A percentile compares a stretch with the other conserved stretches of the same genome.
Conservation (phyloP, 2,329 filamentous ascomycete genomes). For the Sclerotinia spermophila region DNA sequence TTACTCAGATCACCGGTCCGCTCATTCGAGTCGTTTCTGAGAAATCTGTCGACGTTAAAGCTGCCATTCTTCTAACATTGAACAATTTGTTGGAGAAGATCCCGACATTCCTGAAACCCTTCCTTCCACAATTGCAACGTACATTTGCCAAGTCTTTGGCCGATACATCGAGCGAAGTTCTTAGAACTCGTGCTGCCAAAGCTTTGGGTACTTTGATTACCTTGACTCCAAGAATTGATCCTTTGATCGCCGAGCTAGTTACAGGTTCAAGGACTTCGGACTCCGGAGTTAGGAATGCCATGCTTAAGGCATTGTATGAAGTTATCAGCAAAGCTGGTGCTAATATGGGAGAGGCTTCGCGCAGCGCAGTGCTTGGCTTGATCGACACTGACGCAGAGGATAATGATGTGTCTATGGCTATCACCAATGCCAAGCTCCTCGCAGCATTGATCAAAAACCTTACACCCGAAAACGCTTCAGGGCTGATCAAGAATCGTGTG, state of each 20-base stretch:
- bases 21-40: conserved; percentile 97
- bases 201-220: conserved; percentile 94
- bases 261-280: conserved; percentile 93
- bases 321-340: conserved; percentile 91
- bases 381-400: conserved; percentile 84
- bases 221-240: conserved; percentile 90
- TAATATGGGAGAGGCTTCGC: conserved; percentile 91
- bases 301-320: conserved; percentile 95
- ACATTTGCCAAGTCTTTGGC: conserved; percentile 96
- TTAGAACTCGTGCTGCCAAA: conserved; percentile 86
- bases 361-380: conserved; percentile 77
- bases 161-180: conserved; percentile 83
- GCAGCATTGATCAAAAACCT: conserved; percentile 88
- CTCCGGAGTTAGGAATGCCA: conserved; percentile 82
- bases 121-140: conserved; percentile 91
- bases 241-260: conserved; percentile 85
- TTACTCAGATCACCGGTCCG: conserved; percentile 95
- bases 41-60: conserved; percentile 91
- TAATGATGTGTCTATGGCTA: conserved; percentile 71
- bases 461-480: conserved; percentile 62
- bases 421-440: conserved; percentile 86
- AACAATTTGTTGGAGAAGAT: conserved; percentile 98
- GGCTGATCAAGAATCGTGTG: conserved; percentile 66
- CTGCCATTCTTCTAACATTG: conserved; percentile 86
- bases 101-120: conserved; percentile 89